These are phyloP conservation scores for Fusarium siculi DNA, from an alignment of 2,329 filamentous ascomycete genomes.

Conservation along the genomic window DNA sequence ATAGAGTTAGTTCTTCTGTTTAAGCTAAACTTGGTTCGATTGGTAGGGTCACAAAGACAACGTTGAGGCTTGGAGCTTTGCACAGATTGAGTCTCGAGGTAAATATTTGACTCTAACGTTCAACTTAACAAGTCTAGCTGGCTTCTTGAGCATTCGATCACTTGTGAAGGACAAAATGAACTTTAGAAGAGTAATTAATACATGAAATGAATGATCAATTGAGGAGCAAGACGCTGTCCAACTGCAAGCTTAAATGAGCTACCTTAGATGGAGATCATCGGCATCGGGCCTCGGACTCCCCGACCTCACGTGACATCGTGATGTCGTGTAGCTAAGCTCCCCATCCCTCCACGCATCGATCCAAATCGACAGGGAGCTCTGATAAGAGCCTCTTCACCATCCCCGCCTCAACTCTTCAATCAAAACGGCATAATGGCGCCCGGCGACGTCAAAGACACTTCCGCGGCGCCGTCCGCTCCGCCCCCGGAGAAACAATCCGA, in stretches of 20 bases:
- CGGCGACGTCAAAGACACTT: conserved; percentile 31
- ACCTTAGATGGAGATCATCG: background rate
- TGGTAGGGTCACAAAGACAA: background rate
- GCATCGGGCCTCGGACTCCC: conserved; percentile 28
- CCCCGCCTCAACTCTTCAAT: conserved; percentile 11
- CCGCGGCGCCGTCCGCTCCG: conserved; percentile 53
- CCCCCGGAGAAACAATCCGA: conserved; percentile 81
- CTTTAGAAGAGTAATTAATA: background rate
- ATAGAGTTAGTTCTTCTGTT: background rate
- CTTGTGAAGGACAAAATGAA: accelerated
- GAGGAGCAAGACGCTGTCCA: background rate
- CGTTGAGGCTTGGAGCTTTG: background rate
- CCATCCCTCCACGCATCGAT: conserved; percentile 19
- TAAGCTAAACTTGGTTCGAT: background rate
- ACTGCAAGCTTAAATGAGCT: background rate
- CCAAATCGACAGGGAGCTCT: conserved; percentile 15
- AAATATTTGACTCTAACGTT: background rate
- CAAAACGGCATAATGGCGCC: conserved; percentile 39
- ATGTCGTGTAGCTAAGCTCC: conserved; percentile 40
- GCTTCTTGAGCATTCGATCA: too few relatives aligned
- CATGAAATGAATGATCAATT: background rate
- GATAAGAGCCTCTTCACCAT: conserved; percentile 22
- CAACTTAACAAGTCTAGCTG: accelerated
- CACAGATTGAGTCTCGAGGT: background rate
- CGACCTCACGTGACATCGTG: conserved; percentile 44